Percentiles rank a stretch among this genome's conserved stretches.
Conservation (phyloP, 495 filamentous ascomycete species). For the Penicillium subrubescens region DNA sequence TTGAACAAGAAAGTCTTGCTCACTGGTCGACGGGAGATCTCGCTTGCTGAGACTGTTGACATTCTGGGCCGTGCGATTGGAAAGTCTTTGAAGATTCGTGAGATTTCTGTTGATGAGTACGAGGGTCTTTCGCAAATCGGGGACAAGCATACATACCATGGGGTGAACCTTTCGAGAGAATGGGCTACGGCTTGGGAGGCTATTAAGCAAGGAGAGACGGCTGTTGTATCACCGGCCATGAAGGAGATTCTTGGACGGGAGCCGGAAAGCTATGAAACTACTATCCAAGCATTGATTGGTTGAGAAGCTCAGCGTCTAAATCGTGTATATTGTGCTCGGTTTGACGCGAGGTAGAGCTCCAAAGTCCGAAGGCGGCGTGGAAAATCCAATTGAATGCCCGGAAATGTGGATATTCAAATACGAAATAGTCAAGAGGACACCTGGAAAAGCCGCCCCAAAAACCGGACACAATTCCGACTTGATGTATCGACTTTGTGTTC, state of each 20-base stretch:
- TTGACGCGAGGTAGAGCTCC: no score
- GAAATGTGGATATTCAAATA: neutral
- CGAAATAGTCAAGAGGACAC: neutral
- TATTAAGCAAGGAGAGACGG: constrained; percentile 44
- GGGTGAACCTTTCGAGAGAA: constrained; percentile 27
- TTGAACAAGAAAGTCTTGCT: constrained; percentile 41
- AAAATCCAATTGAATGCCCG: no score
- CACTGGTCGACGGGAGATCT: constrained; percentile 41
- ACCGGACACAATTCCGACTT: neutral
- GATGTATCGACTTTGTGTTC: no score
- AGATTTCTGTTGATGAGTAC: constrained; percentile 48
- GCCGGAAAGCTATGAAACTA: constrained; percentile 39
- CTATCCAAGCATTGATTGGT: constrained; percentile 22
- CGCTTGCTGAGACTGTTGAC: constrained; percentile 42
- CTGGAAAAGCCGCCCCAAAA: neutral
- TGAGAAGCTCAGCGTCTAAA: neutral
- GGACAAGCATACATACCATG: constrained; percentile 32
- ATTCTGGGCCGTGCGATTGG: constrained; percentile 36
- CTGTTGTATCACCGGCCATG: constrained; percentile 33
- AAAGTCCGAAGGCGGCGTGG: no score
- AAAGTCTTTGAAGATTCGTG: constrained; percentile 29
- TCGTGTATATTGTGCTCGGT: no score
- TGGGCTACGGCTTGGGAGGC: constrained; percentile 50
- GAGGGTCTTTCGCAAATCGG: constrained; percentile 33
- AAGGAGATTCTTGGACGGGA: constrained; percentile 40